Evolutionary conservation across 441 rosid genomes (phyloP).

Genomic region (Daphne laureola): DNA sequence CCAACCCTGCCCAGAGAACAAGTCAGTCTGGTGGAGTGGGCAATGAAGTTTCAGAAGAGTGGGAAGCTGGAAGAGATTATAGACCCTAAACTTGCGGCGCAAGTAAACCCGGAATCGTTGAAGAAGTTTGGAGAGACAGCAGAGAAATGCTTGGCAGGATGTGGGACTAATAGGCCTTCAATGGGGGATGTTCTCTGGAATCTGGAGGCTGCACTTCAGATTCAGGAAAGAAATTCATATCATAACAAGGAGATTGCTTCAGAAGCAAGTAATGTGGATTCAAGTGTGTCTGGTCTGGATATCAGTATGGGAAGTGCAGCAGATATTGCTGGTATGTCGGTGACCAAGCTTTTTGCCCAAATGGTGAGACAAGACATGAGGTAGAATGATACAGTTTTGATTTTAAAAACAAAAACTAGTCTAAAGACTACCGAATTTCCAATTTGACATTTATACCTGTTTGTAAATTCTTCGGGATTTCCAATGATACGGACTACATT

Average conservation of each 20-base stretch:
- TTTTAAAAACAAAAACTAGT: background rate
- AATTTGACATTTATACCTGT: no score
- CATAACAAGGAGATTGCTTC: slow-evolving; percentile 6
- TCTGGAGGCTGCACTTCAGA: slow-evolving; percentile 57
- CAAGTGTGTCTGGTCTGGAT: slow-evolving; percentile 19
- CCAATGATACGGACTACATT: no score
- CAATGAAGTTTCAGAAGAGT: slow-evolving; percentile 29
- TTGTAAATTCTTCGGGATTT: no score
- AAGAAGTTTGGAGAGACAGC: slow-evolving; percentile 57
- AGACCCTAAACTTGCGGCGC: slow-evolving; percentile 40
- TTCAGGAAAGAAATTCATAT: slow-evolving; percentile 36
- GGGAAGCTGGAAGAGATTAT: slow-evolving; percentile 41
- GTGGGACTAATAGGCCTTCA: slow-evolving; percentile 50
- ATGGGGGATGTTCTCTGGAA: slow-evolving; percentile 89
- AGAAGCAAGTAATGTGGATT: slow-evolving; percentile 18
- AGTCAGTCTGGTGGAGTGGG: slow-evolving; percentile 72
- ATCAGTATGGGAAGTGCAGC: slow-evolving; percentile 32
- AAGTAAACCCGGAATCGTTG: slow-evolving; percentile 43
- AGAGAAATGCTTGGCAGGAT: slow-evolving; percentile 61
- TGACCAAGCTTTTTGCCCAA: slow-evolving; percentile 76
- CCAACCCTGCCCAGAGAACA: slow-evolving; percentile 63
- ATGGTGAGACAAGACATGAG: slow-evolving; percentile 62
- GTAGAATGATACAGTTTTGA: slow-evolving; percentile 8
- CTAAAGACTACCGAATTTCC: no score
- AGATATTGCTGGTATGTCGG: slow-evolving; percentile 51